phyloP scores from a whole-genome alignment of 2,329 filamentous ascomycete genomes.

The Exophiala sp. region DNA sequence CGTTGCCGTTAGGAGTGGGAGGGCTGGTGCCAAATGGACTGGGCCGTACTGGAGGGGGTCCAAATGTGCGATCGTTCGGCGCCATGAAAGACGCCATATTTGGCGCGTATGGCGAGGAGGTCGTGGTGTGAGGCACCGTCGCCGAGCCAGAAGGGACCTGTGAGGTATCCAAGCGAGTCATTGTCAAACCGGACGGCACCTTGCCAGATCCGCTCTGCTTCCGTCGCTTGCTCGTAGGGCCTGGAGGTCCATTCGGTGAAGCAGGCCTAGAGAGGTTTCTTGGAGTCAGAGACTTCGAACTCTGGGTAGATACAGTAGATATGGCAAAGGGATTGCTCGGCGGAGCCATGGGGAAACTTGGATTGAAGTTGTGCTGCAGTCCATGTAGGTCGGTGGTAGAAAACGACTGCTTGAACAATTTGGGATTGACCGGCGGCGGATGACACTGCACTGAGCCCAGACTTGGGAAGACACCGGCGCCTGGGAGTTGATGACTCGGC shows the following conservation, averaged over 20 bases:
- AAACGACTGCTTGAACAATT: constrained; percentile 46
- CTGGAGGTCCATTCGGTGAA: constrained; percentile 61
- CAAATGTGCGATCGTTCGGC: constrained; percentile 44
- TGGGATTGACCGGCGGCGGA: constrained; percentile 18
- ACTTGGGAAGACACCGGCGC: constrained; percentile 39
- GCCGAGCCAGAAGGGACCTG: constrained; percentile 31
- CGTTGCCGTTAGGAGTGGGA: constrained; percentile 59
- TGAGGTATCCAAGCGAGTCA: constrained; percentile 70
- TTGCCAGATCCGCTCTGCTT: constrained; percentile 67
- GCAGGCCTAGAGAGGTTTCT: constrained; percentile 65
- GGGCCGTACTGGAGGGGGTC: constrained; percentile 39
- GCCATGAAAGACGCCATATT: constrained; percentile 35
- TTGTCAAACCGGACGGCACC: constrained; percentile 66
- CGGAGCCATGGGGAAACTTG: constrained; percentile 37
- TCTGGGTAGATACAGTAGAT: constrained; percentile 36
- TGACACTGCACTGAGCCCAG: constrained; percentile 15
- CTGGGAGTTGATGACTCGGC: constrained; percentile 39
- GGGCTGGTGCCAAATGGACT: constrained; percentile 54
- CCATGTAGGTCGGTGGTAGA: constrained; percentile 59
- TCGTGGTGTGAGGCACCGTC: constrained; percentile 37
- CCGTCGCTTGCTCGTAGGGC: constrained; percentile 69
- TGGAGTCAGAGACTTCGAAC: constrained; percentile 49
- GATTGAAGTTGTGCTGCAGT: constrained; percentile 49
- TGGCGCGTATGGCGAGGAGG: constrained; percentile 40
- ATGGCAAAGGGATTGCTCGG: constrained; percentile 35